phyloP scores from a whole-genome alignment of 2,329 filamentous ascomycete species.

The Epichloe coenophiala region DNA sequence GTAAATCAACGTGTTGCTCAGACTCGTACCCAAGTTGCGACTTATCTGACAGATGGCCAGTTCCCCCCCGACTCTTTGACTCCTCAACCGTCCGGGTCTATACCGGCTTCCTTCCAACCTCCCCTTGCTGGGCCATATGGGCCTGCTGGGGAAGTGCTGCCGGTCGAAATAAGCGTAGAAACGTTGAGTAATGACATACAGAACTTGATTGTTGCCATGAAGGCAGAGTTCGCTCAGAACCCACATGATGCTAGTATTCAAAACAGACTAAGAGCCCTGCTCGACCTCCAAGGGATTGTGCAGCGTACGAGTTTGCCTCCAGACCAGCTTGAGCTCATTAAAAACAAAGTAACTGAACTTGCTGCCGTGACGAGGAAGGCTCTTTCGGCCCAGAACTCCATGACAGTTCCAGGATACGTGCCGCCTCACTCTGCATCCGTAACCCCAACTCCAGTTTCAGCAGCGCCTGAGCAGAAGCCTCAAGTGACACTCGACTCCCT shows the following conservation, averaged over 20 bases:
- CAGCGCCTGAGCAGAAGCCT: conserved; percentile 19
- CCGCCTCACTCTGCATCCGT: conserved; percentile 20
- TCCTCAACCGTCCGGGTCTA: conserved; percentile 22
- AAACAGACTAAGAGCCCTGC: conserved; percentile 68
- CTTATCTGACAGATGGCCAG: conserved; percentile 1
- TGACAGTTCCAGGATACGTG: conserved; percentile 26
- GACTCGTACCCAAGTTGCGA: background rate
- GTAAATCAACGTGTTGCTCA: conserved; percentile 9
- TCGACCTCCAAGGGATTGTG: conserved; percentile 65
- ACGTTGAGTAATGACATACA: conserved; percentile 74
- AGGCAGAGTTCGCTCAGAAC: conserved; percentile 60
- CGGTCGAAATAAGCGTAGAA: conserved; percentile 48
- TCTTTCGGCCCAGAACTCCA: conserved; percentile 26
- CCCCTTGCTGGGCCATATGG: conserved; percentile 26
- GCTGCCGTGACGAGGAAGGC: conserved; percentile 47
- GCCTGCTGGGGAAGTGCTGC: conserved; percentile 15
- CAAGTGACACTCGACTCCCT: conserved; percentile 43
- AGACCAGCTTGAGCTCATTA: conserved; percentile 73
- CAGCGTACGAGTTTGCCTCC: conserved; percentile 64
- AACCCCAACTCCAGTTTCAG: conserved; percentile 18
- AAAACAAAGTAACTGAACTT: conserved; percentile 71
- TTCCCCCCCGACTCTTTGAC: conserved; percentile 26
- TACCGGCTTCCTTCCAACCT: conserved; percentile 27
- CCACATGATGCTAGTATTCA: conserved; percentile 64
- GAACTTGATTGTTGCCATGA: conserved; percentile 59